Evolutionary conservation across 1,284 basidiomycete species (phyloP).

Genomic region (Ceratobasidium sp.): DNA sequence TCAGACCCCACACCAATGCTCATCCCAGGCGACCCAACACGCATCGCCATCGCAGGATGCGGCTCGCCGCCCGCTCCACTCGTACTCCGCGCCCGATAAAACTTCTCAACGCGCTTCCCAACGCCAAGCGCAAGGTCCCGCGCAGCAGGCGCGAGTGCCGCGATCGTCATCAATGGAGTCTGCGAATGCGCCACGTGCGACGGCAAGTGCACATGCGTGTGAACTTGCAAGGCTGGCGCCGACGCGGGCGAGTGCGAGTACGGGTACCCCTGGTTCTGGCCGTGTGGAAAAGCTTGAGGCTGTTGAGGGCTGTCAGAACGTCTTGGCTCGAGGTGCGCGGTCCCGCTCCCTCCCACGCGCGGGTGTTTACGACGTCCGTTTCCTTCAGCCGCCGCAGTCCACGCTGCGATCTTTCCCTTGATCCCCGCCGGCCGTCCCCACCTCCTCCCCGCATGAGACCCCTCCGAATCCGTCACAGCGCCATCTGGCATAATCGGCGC

Average conservation of each 20-base stretch:
- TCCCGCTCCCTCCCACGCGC: constrained; percentile 48
- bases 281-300: neutral
- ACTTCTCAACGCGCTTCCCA: constrained; percentile 37
- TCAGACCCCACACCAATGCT: constrained; percentile 47
- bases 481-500: neutral
- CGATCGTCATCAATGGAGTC: constrained; percentile 37
- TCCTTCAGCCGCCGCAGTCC: constrained; percentile 55
- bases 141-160: constrained; percentile 33
- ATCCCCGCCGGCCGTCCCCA: constrained; percentile 47
- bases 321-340: constrained; percentile 46
- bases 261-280: constrained; percentile 49
- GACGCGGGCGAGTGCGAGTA: constrained; percentile 38
- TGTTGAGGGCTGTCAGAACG: constrained; percentile 33
- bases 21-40: neutral
- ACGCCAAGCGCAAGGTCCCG: constrained; percentile 33
- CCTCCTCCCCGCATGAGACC: constrained; percentile 16
- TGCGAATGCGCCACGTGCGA: constrained; percentile 18
- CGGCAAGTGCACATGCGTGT: constrained; percentile 29
- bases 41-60: constrained; percentile 18
- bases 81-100: constrained; percentile 30
- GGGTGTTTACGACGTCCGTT: constrained; percentile 48
- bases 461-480: constrained; percentile 39
- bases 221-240: constrained; percentile 34
- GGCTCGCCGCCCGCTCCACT: constrained; percentile 29
- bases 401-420: constrained; percentile 63